These are phyloP conservation scores for Cryphonectria nitschkei DNA, from an alignment of 2,329 filamentous ascomycete species.

Conservation along the genomic window DNA sequence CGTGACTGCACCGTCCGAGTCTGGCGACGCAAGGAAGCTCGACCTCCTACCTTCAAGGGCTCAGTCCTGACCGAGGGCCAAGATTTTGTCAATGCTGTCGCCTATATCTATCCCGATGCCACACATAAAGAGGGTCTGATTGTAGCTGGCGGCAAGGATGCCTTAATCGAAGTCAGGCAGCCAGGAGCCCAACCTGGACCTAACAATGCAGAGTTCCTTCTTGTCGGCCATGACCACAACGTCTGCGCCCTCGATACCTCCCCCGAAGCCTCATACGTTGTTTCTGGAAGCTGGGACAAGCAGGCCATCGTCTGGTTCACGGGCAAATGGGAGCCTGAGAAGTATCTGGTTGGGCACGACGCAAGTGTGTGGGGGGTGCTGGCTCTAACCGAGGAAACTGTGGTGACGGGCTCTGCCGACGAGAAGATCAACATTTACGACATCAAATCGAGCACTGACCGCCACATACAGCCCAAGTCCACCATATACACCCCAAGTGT, in stretches of 20 bases:
- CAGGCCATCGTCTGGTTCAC: conserved; percentile 85
- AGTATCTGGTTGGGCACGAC: conserved; percentile 74
- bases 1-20: conserved; percentile 87
- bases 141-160: conserved; percentile 86
- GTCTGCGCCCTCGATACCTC: conserved; percentile 85
- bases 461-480: conserved; percentile 55
- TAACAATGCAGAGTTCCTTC: conserved; percentile 81
- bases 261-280: conserved; percentile 71
- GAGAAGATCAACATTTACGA: conserved; percentile 85
- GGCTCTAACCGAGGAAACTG: conserved; percentile 75
- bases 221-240: conserved; percentile 86
- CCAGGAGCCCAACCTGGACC: conserved; percentile 63
- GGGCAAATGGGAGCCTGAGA: conserved; percentile 80
- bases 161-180: conserved; percentile 86
- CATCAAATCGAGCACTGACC: conserved; percentile 62
- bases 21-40: conserved; percentile 77
- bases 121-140: conserved; percentile 78
- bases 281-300: conserved; percentile 93
- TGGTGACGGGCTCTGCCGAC: conserved; percentile 93
- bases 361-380: conserved; percentile 91
- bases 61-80: conserved; percentile 79
- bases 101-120: conserved; percentile 72
- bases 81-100: conserved; percentile 84
- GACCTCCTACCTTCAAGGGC: conserved; percentile 73
- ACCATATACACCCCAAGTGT: conserved; percentile 74